phyloP scores from a whole-genome alignment of 2,329 filamentous ascomycete genomes.

The Neurospora sp. region DNA sequence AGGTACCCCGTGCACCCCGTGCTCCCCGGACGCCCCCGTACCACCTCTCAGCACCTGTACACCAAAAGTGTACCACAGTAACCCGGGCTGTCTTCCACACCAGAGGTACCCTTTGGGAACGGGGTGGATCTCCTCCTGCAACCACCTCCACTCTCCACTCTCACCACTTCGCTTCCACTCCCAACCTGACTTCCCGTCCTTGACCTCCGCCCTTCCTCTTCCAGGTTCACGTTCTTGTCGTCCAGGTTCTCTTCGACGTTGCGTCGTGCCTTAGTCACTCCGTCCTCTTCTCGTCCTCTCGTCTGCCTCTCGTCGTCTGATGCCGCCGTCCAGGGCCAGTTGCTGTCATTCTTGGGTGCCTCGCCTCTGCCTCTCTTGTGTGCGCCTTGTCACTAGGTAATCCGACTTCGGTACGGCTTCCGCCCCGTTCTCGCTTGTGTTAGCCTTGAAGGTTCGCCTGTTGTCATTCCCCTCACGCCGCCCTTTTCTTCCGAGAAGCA shows the following conservation, averaged over 20 bases:
- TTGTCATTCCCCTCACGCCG: constrained; percentile 4
- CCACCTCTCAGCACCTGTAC: background rate
- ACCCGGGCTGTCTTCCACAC: background rate
- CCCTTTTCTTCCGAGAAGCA: constrained; percentile 7
- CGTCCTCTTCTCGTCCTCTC: background rate
- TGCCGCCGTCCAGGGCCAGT: background rate
- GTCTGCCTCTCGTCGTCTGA: background rate
- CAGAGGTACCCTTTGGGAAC: background rate
- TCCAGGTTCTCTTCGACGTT: background rate
- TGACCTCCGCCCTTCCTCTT: background rate
- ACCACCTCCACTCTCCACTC: background rate
- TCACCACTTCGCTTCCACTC: background rate
- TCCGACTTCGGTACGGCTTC: background rate
- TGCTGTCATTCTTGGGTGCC: constrained; percentile 6
- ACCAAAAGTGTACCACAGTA: background rate
- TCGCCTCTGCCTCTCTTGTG: constrained; percentile 5
- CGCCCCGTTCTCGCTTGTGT: constrained; percentile 1
- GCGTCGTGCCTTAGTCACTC: background rate
- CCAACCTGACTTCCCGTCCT: background rate
- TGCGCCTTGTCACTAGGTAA: constrained; percentile 1
- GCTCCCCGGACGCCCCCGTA: background rate
- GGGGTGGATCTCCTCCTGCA: background rate
- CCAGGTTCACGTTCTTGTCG: background rate
- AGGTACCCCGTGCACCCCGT: background rate
- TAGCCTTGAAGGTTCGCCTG: constrained; percentile 7